A percentile compares a stretch with the other conserved stretches of the same genome.
Conservation (phyloP, 345 rosid species). For the Acer yangbiense region DNA sequence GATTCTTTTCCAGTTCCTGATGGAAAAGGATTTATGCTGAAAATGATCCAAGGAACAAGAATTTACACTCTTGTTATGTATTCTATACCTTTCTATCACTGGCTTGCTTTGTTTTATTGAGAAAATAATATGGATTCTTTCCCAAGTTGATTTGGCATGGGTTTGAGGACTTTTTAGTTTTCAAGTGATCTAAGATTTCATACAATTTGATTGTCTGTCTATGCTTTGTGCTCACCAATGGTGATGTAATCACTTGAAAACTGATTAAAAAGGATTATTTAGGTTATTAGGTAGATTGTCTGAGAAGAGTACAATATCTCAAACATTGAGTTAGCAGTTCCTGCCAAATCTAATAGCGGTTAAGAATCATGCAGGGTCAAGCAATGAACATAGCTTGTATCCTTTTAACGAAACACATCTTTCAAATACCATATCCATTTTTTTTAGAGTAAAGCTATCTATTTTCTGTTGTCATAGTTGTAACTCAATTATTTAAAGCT, state of each 20-base stretch:
- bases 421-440: not conserved
- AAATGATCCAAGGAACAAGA: not conserved
- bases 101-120: not conserved
- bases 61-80: too few species aligned
- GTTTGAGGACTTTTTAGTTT: not conserved
- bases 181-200: not conserved
- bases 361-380: not conserved
- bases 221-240: too few species aligned
- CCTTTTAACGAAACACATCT: not conserved
- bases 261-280: constrained; percentile 2
- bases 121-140: not conserved
- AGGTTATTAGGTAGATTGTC: not conserved
- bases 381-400: not conserved
- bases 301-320: not conserved
- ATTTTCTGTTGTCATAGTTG: not conserved
- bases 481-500: not conserved
- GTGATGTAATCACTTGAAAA: not conserved
- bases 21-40: not conserved
- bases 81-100: not conserved
- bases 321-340: not conserved
- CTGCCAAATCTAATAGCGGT: not conserved
- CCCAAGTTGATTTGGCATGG: not conserved
- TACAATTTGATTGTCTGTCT: not conserved
- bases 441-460: not conserved
- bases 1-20: not conserved